A percentile compares a stretch with the other conserved stretches of the same genome.
Conservation (phyloP, 495 filamentous ascomycete genomes). For the Aspergillus campestris region DNA sequence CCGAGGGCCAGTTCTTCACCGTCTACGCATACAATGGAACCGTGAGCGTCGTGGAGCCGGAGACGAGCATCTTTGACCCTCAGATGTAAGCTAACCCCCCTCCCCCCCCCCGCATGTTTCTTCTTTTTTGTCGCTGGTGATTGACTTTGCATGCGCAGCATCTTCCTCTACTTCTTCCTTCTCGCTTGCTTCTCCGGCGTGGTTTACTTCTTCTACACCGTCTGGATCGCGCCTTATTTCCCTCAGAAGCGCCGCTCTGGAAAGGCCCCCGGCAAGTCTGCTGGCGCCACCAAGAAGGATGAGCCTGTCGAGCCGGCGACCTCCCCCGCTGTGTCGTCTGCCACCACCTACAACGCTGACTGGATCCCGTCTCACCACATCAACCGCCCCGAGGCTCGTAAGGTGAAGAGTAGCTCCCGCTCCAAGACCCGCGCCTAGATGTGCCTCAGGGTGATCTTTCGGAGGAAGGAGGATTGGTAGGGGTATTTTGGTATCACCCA, state of each 20-base stretch:
- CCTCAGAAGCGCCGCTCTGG: constrained; percentile 72
- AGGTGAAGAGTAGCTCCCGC: constrained; percentile 64
- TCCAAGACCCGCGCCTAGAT: constrained; percentile 44
- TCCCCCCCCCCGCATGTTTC: neutral
- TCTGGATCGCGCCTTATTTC: constrained; percentile 94
- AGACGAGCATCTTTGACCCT: constrained; percentile 88
- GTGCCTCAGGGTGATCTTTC: neutral
- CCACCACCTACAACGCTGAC: constrained; percentile 82
- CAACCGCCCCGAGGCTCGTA: constrained; percentile 72
- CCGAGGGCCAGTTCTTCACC: constrained; percentile 59
- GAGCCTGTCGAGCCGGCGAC: constrained; percentile 59
- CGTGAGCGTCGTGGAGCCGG: constrained; percentile 84
- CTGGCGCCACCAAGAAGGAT: constrained; percentile 54
- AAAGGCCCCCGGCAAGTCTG: constrained; percentile 52
- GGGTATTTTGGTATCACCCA: constrained; percentile 1
- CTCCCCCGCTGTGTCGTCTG: constrained; percentile 58
- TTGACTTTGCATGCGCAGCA: constrained; percentile 37
- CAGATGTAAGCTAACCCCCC: constrained; percentile 63
- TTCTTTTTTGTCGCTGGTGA: constrained; percentile 9
- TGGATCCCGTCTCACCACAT: constrained; percentile 94
- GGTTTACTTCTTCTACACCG: constrained; percentile 94
- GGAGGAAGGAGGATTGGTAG: constrained; percentile 1
- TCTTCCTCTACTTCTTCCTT: constrained; percentile 97
- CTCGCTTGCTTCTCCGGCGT: constrained; percentile 65
- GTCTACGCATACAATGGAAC: constrained; percentile 78